Evolutionary conservation across 495 filamentous ascomycete species (phyloP).

Genomic region (Podospora fimiseda): DNA sequence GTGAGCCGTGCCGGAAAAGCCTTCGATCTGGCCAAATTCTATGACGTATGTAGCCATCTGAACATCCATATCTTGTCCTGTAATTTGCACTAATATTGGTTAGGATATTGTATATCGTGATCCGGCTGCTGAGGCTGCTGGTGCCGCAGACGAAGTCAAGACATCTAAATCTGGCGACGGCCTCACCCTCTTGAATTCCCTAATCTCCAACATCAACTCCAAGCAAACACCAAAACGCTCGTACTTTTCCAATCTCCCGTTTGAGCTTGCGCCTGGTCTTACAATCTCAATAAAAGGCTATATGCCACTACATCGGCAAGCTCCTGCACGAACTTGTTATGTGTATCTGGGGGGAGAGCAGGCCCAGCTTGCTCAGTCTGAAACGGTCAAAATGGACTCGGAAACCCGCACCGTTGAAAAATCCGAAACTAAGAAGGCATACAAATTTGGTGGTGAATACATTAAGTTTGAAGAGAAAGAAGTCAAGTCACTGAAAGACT

Average conservation of each 20-base stretch:
- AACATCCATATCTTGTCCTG: background rate
- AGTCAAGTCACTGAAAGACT: conserved; percentile 63
- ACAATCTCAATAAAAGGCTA: conserved; percentile 90
- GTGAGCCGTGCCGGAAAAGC: conserved; percentile 66
- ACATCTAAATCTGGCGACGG: conserved; percentile 60
- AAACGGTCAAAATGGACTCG: conserved; percentile 65
- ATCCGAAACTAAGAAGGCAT: conserved; percentile 79
- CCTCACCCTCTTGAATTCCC: conserved; percentile 69
- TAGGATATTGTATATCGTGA: conserved; percentile 77
- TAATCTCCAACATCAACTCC: conserved; percentile 86
- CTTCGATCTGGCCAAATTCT: conserved; percentile 85
- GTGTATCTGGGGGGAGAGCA: conserved; percentile 81
- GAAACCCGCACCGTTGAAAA: conserved; percentile 75
- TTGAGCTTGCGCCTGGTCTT: conserved; percentile 81
- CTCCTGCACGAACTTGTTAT: conserved; percentile 70
- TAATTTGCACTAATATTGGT: conserved; percentile 12
- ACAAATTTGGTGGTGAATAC: conserved; percentile 90
- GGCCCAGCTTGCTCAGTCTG: conserved; percentile 67
- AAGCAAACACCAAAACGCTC: conserved; percentile 82
- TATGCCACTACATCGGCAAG: conserved; percentile 77
- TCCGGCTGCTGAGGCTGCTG: conserved; percentile 55
- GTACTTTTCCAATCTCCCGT: conserved; percentile 73
- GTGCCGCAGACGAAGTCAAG: conserved; percentile 31
- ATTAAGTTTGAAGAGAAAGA: conserved; percentile 82
- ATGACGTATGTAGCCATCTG: conserved; percentile 61